Conservation (phyloP, 169 alveolate species). For the Babesia microti region DNA sequence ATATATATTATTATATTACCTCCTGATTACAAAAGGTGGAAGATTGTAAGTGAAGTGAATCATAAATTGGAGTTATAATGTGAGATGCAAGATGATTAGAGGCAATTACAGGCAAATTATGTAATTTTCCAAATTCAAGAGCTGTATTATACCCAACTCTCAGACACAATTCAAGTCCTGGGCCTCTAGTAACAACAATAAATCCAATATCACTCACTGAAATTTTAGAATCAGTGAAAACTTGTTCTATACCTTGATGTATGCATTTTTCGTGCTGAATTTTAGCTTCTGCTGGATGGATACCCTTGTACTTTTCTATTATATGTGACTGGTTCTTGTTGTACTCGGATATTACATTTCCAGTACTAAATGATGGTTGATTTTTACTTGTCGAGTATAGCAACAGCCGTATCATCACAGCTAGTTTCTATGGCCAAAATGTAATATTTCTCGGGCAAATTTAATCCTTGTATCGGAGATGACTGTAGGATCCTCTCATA, state of each 20-base stretch:
- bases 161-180: constrained; percentile 49
- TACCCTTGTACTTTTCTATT: constrained; percentile 44
- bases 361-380: constrained; percentile 19
- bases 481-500: constrained; percentile 3
- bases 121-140: constrained; percentile 6
- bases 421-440: constrained; percentile 46
- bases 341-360: constrained; percentile 35
- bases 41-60: constrained; percentile 17
- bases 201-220: constrained; percentile 16
- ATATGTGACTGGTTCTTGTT: constrained; percentile 25
- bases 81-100: constrained; percentile 46
- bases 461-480: too few relatives aligned
- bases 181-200: constrained; percentile 54
- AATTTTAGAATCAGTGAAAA: constrained; percentile 5
- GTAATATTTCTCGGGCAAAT: too few relatives aligned
- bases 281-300: constrained; percentile 27
- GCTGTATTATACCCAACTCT: constrained; percentile 48
- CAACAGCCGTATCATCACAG: constrained; percentile 45
- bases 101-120: constrained; percentile 17
- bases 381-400: constrained; percentile 29
- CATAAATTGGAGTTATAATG: constrained; percentile 33
- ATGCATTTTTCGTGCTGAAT: constrained; percentile 19
- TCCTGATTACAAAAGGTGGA: background rate
- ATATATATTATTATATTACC: constrained; percentile 4
- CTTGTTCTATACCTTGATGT: constrained; percentile 11